These are phyloP conservation scores for Trapa bicornis DNA, from an alignment of 345 rosid genomes.

Conservation along the genomic window DNA sequence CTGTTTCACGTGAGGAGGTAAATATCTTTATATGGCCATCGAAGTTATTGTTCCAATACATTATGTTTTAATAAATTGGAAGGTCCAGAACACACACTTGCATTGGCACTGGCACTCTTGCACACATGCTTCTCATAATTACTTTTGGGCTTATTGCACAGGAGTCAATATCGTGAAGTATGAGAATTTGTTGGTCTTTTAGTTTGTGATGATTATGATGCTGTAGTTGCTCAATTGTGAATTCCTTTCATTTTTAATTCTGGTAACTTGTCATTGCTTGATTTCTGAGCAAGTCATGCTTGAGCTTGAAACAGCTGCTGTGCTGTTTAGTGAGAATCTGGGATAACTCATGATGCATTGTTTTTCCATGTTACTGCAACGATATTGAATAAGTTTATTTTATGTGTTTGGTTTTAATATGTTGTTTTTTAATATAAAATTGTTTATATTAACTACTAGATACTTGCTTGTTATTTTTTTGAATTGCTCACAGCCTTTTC, in stretches of 20 bases:
- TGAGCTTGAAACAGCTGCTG: background rate
- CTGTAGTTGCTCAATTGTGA: background rate
- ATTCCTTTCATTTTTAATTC: background rate
- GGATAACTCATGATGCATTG: background rate
- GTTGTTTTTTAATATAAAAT: background rate
- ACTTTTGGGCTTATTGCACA: background rate
- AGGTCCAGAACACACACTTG: background rate
- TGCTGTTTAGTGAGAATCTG: background rate
- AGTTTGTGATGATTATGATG: background rate
- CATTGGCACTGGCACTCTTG: background rate
- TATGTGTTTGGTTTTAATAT: background rate
- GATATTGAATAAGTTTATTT: background rate
- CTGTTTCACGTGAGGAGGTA: constrained; percentile 95
- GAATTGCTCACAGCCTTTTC: background rate
- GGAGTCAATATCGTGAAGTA: background rate
- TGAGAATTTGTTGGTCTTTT: background rate
- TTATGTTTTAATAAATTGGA: background rate
- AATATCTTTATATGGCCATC: constrained; percentile 5
- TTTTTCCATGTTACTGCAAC: background rate
- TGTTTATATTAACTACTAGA: background rate
- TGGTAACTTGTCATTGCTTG: background rate
- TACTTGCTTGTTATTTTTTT: background rate
- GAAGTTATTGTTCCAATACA: constrained; percentile 4
- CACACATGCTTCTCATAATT: background rate
- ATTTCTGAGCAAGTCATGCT: background rate